Evolutionary conservation across 2,329 filamentous ascomycete species (phyloP).

Genomic region (Apiospora arundinis): DNA sequence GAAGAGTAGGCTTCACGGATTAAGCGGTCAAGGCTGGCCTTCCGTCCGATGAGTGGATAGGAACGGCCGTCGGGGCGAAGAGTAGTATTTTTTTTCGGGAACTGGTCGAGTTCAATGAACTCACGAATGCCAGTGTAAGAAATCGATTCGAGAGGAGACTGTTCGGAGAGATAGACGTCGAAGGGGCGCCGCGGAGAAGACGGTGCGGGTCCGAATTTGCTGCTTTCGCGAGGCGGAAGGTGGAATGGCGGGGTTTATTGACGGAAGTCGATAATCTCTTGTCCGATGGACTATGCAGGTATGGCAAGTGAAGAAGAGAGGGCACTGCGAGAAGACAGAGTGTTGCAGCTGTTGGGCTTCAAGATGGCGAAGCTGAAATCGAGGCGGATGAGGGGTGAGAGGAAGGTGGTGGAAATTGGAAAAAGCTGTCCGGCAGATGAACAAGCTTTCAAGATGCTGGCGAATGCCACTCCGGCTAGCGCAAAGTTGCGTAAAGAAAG

Average conservation of each 20-base stretch:
- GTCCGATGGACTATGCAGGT: background rate
- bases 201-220: background rate
- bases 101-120: conserved; percentile 14
- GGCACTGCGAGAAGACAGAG: background rate
- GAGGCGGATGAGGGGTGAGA: background rate
- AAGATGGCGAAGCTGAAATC: background rate
- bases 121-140: background rate
- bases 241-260: conserved; percentile 7
- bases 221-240: background rate
- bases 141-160: background rate
- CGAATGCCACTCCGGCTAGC: background rate
- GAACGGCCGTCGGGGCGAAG: background rate
- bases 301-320: background rate
- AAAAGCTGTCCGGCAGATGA: conserved; percentile 10
- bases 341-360: background rate
- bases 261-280: background rate
- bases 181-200: background rate
- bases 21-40: conserved; percentile 16
- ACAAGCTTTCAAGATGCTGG: conserved; percentile 8
- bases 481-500: background rate
- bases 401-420: background rate
- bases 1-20: conserved; percentile 1
- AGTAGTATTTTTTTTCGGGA: background rate
- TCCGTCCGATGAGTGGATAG: conserved; percentile 10
- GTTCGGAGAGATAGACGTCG: background rate